phyloP scores from a whole-genome alignment of 257 asterid species.

The Eucommia ulmoides region DNA sequence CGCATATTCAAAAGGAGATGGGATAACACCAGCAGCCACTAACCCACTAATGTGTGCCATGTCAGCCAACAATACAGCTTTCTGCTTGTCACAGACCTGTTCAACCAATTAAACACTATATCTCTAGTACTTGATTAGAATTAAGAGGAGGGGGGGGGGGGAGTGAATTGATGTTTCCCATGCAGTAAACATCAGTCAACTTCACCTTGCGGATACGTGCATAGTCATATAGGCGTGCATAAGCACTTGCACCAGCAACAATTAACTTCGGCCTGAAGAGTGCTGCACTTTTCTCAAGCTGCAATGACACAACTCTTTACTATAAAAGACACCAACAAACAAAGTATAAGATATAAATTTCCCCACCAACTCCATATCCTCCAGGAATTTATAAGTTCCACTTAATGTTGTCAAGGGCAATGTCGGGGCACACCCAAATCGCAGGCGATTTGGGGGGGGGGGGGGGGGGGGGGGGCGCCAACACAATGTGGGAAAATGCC shows the following conservation, averaged over 20 bases:
- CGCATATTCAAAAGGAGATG: constrained; percentile 92
- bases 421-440: too few relatives aligned
- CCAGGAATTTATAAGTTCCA: too few relatives aligned
- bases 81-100: constrained; percentile 94
- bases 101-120: constrained; percentile 11
- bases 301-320: constrained; percentile 26
- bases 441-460: too few relatives aligned
- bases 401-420: too few relatives aligned
- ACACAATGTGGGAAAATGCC: too few relatives aligned
- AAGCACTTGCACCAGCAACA: constrained; percentile 98
- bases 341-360: too few relatives aligned
- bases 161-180: neutral
- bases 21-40: constrained; percentile 97
- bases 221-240: constrained; percentile 90
- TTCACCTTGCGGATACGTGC: constrained; percentile 79
- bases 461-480: too few relatives aligned
- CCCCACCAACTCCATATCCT: too few relatives aligned
- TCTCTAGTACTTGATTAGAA: constrained; percentile 1
- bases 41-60: constrained; percentile 99
- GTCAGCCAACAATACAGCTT: constrained; percentile 81
- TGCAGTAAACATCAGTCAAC: constrained; percentile 1
- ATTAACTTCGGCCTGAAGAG: constrained; percentile 90
- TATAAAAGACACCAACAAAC: too few relatives aligned
- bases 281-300: constrained; percentile 90
- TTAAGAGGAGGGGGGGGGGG: neutral